Conservation (phyloP, 805 yeast species). For the Hanseniaspora guilliermondii region DNA sequence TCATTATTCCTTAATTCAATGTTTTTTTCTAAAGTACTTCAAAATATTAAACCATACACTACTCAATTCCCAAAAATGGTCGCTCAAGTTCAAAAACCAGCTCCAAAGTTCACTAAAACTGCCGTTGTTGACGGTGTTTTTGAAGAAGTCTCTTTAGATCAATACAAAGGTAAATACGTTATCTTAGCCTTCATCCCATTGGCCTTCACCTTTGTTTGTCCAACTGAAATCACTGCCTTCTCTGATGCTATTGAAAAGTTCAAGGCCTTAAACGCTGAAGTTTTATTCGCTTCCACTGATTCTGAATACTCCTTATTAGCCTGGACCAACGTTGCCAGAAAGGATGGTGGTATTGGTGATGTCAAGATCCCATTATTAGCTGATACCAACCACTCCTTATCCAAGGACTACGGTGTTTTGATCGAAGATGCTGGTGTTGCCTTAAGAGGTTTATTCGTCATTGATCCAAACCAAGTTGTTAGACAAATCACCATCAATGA, state of each 20-base stretch:
- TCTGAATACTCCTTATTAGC: conserved; percentile 95
- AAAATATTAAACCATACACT: not conserved
- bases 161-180: conserved; percentile 97
- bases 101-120: conserved; percentile 90
- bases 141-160: conserved; percentile 88
- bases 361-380: conserved; percentile 89
- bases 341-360: conserved; percentile 97
- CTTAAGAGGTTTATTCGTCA: conserved; percentile 94
- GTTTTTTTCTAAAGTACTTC: not conserved
- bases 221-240: conserved; percentile 98
- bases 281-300: conserved; percentile 94
- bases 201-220: conserved; percentile 99
- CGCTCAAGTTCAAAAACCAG: conserved; percentile 85
- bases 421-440: conserved; percentile 94
- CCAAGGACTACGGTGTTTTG: conserved; percentile 95
- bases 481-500: conserved; percentile 98
- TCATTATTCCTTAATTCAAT: not conserved
- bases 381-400: conserved; percentile 90
- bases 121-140: conserved; percentile 95
- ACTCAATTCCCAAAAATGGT: conserved; percentile 44
- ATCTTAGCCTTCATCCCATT: conserved; percentile 92
- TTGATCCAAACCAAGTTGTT: conserved; percentile 87
- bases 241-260: conserved; percentile 89
- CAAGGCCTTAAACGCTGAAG: conserved; percentile 72
- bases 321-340: conserved; percentile 93